phyloP scores from a whole-genome alignment of 192 early-diverging fungal species.

The Linnemannia elongata region DNA sequence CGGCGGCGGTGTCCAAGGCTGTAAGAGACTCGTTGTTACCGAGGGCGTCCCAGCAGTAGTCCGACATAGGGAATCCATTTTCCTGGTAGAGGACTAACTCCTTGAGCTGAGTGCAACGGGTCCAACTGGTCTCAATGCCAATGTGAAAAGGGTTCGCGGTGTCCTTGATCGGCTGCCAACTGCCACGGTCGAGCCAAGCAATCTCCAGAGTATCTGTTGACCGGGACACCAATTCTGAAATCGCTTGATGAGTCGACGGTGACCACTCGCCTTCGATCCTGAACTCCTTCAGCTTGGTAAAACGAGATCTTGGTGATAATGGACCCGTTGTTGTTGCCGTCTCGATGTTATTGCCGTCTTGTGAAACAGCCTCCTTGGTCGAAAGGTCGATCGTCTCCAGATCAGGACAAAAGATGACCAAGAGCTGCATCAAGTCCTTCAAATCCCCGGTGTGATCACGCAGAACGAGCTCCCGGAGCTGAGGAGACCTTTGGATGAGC shows the following conservation, averaged over 20 bases:
- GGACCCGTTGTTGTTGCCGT: not conserved
- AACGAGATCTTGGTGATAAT: not conserved
- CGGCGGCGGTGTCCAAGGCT: no score
- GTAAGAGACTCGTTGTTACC: no score
- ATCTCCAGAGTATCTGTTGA: not conserved
- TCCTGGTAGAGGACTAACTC: not conserved
- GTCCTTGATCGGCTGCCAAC: not conserved
- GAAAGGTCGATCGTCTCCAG: not conserved
- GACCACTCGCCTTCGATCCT: constrained; percentile 1
- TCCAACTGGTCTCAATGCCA: not conserved
- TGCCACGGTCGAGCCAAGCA: not conserved
- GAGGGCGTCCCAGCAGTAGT: not conserved
- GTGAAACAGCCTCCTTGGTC: no score
- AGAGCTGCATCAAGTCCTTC: not conserved
- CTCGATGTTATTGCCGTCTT: not conserved
- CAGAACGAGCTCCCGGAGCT: not conserved
- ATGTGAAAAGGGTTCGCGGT: not conserved
- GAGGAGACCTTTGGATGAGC: not conserved
- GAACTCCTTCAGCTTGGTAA: not conserved
- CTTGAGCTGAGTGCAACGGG: not conserved
- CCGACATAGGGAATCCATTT: not conserved
- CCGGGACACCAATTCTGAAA: not conserved
- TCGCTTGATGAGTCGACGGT: not conserved
- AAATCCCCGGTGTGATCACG: not conserved
- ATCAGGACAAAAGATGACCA: not conserved